A percentile compares a stretch with the other conserved stretches of the same genome.
These are phyloP conservation scores for Tilletia setariae DNA, from an alignment of 1,284 basidiomycete genomes.

Conservation along the genomic window DNA sequence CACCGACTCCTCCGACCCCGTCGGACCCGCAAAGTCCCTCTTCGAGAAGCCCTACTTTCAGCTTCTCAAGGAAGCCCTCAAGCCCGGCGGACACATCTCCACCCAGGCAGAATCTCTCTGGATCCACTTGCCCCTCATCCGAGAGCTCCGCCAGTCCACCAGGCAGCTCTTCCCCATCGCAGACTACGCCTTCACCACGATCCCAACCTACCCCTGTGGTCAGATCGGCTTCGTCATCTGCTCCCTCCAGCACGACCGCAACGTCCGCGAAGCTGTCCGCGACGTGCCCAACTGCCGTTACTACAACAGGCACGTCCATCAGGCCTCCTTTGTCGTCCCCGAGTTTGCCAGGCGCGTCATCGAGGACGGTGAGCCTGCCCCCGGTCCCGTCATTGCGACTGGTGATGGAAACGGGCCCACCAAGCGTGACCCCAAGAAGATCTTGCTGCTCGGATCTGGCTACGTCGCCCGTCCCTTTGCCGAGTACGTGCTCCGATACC, in stretches of 20 bases:
- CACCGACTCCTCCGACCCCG: slow-evolving; percentile 95
- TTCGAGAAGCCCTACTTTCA: slow-evolving; percentile 98
- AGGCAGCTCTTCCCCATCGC: slow-evolving; percentile 75
- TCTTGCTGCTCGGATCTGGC: slow-evolving; percentile 88
- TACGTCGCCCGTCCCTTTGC: slow-evolving; percentile 92
- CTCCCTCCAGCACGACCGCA: slow-evolving; percentile 63
- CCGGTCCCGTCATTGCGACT: slow-evolving; percentile 54
- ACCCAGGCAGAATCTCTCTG: slow-evolving; percentile 96
- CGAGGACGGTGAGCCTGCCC: slow-evolving; percentile 48
- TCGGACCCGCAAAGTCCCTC: slow-evolving; percentile 87
- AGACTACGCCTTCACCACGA: slow-evolving; percentile 93
- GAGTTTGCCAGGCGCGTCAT: slow-evolving; percentile 72
- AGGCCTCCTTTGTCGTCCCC: slow-evolving; percentile 80
- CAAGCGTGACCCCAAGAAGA: slow-evolving; percentile 63
- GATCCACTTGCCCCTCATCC: slow-evolving; percentile 88
- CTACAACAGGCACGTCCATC: slow-evolving; percentile 82
- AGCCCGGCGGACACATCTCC: slow-evolving; percentile 86
- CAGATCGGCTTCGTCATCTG: slow-evolving; percentile 95
- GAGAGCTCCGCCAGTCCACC: slow-evolving; percentile 71
- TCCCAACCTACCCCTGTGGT: slow-evolving; percentile 95
- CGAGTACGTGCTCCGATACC: slow-evolving; percentile 82
- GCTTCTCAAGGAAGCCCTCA: slow-evolving; percentile 82
- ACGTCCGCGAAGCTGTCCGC: slow-evolving; percentile 60
- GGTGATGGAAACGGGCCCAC: slow-evolving; percentile 58
- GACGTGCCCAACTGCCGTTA: slow-evolving; percentile 66